phyloP scores from a whole-genome alignment of 1,284 basidiomycete species.

The Apiotrichum domesticum region DNA sequence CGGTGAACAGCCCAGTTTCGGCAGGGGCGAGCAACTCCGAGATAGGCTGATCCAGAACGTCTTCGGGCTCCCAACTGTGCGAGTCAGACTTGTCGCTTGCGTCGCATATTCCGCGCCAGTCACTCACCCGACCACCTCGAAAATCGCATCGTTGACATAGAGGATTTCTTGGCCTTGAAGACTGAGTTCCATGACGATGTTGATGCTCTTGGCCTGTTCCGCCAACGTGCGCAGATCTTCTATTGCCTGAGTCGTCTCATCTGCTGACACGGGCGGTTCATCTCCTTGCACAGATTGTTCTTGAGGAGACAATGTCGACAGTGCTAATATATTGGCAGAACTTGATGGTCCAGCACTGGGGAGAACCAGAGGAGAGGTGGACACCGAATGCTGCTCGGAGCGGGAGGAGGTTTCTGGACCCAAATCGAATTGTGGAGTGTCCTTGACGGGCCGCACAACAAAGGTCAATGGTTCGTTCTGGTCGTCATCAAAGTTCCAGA shows the following conservation, averaged over 20 bases:
- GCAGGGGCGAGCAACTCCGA: conserved; percentile 73
- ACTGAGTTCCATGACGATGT: conserved; percentile 91
- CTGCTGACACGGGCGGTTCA: not conserved
- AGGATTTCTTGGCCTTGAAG: conserved; percentile 79
- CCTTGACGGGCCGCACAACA: conserved; percentile 66
- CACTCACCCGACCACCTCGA: conserved; percentile 82
- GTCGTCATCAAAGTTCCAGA: conserved; percentile 93
- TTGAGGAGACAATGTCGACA: not conserved
- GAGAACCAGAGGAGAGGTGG: not conserved
- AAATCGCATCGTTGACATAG: conserved; percentile 92
- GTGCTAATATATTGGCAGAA: not conserved
- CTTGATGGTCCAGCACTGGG: not conserved
- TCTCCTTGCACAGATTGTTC: not conserved
- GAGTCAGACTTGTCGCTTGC: not conserved
- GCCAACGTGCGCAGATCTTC: conserved; percentile 79
- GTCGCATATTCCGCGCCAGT: not conserved
- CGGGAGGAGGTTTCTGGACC: conserved; percentile 1
- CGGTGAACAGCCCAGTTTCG: conserved; percentile 80
- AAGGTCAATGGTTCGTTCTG: conserved; percentile 73
- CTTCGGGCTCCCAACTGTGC: conserved; percentile 72
- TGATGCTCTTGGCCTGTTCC: conserved; percentile 87
- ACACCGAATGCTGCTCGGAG: not conserved
- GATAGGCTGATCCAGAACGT: conserved; percentile 71
- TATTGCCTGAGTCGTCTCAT: conserved; percentile 54
- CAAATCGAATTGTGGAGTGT: conserved; percentile 18